Conservation (phyloP, 441 rosid genomes). For the Adansonia madagascariensis region DNA sequence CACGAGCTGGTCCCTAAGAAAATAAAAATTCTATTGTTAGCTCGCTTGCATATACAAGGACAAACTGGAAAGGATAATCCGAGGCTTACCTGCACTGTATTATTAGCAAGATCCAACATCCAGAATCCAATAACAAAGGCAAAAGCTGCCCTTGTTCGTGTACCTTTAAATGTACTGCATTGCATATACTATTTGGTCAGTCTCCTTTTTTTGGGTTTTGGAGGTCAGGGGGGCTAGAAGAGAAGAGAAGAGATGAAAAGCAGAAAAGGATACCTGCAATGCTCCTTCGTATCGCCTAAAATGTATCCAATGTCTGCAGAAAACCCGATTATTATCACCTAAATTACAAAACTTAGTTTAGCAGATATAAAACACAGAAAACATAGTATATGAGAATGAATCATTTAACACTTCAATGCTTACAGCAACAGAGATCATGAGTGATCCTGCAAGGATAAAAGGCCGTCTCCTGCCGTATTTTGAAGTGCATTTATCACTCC, state of each 20-base stretch:
- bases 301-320: slow-evolving; percentile 96
- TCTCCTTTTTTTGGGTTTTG: background rate
- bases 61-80: background rate
- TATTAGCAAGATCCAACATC: slow-evolving; percentile 96
- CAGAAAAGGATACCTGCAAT: slow-evolving; percentile 72
- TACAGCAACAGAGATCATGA: slow-evolving; percentile 83
- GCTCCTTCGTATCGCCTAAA: slow-evolving; percentile 83
- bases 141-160: slow-evolving; percentile 81
- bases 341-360: slow-evolving; percentile 64
- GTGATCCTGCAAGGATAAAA: slow-evolving; percentile 82
- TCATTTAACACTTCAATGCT: slow-evolving; percentile 36
- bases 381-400: slow-evolving; percentile 25
- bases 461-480: slow-evolving; percentile 89
- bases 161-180: slow-evolving; percentile 83
- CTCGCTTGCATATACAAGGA: background rate
- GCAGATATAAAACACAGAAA: slow-evolving; percentile 37
- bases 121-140: slow-evolving; percentile 88
- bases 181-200: slow-evolving; percentile 13
- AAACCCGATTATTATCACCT: slow-evolving; percentile 91
- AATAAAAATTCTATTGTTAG: slow-evolving; percentile 26
- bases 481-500: slow-evolving; percentile 94
- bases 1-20: slow-evolving; percentile 93
- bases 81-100: slow-evolving; percentile 81
- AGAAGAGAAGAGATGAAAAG: slow-evolving; percentile 30
- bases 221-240: background rate